Evolutionary conservation across 2,329 filamentous ascomycete species (phyloP), one percentile per base, ranked within the genome.

Genomic region (Penicillium sp.): DNA sequence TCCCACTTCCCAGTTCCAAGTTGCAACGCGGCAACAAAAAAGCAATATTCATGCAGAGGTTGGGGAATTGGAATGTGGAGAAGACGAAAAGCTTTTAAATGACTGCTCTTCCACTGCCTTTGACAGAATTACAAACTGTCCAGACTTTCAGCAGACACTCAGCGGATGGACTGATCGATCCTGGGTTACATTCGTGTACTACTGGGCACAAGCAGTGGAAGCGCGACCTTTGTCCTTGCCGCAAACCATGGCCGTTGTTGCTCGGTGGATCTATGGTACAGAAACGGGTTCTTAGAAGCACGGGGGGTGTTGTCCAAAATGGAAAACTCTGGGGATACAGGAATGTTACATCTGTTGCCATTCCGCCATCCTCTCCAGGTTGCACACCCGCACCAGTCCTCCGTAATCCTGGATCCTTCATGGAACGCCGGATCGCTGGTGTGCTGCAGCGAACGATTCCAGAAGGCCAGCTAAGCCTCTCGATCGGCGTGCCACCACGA

Each of bases 381-480:
- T 9, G 15, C 35, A 17, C 35, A 41, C 9, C 35, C 35, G 35
- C 5, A 15, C 5, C 13, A 13, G 5, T 35, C 31, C 31, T 35
- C 31, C 31, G 31, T 35, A 9, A 41, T 41, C 35, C 5, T 5
- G 15, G 35, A 41, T 41, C 15, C 35, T 5, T 41, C 35, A 41
- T 15, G 35, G 35, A 41, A 48, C 46, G 26, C 46, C 11, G 46
- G 21, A 23, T 41, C 35, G 35, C 11, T 44, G 41, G 35, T 30
- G 31, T 56, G 35, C 67, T 76, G 74, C 74, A 74, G 59, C 71
- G 73, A 75, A 76, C 65, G 35, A 49, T 76, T 76, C 74, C 71
- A 75, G 74, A 76, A 76, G 47, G 46, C 56, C 48, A 30, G 64
- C 64, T 64, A 67, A 66, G 62, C 56, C 62, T 55, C 55, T 59